Percentiles rank a stretch among this genome's conserved stretches.
phyloP scores from a whole-genome alignment of 2,329 filamentous ascomycete species.

The Trichoderma sp. region DNA sequence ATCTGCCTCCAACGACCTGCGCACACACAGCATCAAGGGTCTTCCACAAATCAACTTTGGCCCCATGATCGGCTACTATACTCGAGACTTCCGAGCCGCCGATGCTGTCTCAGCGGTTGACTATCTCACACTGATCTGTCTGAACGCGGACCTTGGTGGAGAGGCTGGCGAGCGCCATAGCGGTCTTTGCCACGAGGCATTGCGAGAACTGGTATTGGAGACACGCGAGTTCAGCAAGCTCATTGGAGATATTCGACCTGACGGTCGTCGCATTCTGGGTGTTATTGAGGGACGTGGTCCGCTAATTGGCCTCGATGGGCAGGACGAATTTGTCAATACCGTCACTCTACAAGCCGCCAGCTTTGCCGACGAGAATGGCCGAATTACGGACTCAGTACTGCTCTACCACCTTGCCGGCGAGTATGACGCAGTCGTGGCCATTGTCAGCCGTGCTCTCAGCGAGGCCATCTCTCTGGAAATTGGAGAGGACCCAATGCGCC shows the following conservation, averaged over 20 bases:
- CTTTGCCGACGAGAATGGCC: conserved; percentile 90
- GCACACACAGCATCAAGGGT: conserved; percentile 68
- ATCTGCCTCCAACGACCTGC: conserved; percentile 70
- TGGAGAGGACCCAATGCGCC: conserved; percentile 75
- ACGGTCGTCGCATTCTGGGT: conserved; percentile 83
- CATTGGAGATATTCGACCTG: conserved; percentile 85
- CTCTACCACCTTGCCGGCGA: conserved; percentile 94
- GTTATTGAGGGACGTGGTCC: conserved; percentile 83
- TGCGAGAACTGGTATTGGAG: conserved; percentile 94
- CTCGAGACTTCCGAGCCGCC: conserved; percentile 89
- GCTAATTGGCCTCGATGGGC: conserved; percentile 77
- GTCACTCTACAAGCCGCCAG: conserved; percentile 91
- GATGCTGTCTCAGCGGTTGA: conserved; percentile 89
- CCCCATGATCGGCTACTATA: conserved; percentile 92
- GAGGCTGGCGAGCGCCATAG: conserved; percentile 76
- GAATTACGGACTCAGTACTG: conserved; percentile 90
- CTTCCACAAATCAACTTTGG: conserved; percentile 91
- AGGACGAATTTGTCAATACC: conserved; percentile 84
- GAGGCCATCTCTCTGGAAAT: conserved; percentile 87
- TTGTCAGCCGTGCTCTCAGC: conserved; percentile 87
- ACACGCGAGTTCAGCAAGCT: conserved; percentile 93
- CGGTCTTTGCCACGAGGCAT: conserved; percentile 84
- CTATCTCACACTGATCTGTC: conserved; percentile 87
- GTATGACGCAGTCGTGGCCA: conserved; percentile 89
- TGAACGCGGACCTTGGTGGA: conserved; percentile 81